Conservation (phyloP, 202 grass and related monocot species). For the Setaria italica region DNA sequence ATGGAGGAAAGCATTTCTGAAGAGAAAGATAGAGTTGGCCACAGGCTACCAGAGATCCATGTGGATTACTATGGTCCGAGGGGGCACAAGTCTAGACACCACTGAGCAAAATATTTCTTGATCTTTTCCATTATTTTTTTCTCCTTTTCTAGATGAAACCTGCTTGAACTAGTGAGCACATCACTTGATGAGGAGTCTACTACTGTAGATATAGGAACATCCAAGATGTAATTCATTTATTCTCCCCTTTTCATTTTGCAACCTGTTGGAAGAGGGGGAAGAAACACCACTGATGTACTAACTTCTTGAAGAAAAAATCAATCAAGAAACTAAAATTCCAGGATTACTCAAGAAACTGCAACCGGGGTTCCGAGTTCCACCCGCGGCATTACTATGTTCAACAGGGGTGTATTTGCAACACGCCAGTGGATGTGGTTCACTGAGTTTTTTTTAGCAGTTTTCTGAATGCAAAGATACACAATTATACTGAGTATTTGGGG, state of each 20-base stretch:
- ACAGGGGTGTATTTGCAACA: background rate
- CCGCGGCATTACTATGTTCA: background rate
- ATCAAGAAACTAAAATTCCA: conserved; percentile 21
- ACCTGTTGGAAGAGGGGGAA: conserved; percentile 1
- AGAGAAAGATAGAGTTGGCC: conserved; percentile 43
- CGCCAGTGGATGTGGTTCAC: background rate
- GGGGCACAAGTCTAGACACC: conserved; percentile 72
- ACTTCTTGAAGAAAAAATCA: conserved; percentile 29
- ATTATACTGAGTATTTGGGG: background rate
- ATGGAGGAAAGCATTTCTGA: conserved; percentile 45
- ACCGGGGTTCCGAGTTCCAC: background rate
- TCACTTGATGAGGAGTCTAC: conserved; percentile 15
- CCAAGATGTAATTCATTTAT: conserved; percentile 44
- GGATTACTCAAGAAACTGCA: background rate
- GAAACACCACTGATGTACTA: conserved; percentile 43
- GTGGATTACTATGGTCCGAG: conserved; percentile 89
- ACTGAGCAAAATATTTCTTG: conserved; percentile 38
- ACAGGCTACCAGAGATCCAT: conserved; percentile 70
- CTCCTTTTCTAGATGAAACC: conserved; percentile 7
- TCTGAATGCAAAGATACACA: background rate
- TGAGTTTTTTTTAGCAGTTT: background rate
- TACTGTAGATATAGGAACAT: conserved; percentile 20
- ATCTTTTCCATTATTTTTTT: background rate
- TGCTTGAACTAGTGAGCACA: conserved; percentile 8
- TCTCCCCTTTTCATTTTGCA: background rate